Conservation (phyloP, 371 early-diverging fungal genomes). For the Lichtheimia ornata region DNA sequence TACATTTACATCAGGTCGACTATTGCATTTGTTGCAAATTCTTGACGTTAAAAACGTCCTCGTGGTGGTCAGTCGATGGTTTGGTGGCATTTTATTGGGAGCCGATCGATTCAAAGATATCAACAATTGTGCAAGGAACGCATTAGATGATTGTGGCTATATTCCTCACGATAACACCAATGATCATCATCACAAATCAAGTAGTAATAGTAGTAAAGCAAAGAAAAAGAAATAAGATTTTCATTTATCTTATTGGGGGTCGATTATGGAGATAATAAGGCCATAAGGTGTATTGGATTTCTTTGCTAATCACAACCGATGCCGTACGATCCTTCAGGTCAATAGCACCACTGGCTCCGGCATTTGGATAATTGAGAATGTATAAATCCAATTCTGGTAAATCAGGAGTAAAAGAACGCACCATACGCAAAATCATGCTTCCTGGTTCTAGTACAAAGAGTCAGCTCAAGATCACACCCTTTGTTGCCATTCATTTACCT, state of each 20-base stretch:
- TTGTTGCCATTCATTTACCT: slow-evolving; percentile 23
- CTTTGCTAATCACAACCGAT: slow-evolving; percentile 1
- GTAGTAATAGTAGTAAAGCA: background rate
- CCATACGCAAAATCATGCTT: slow-evolving; percentile 31
- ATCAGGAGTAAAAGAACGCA: slow-evolving; percentile 51
- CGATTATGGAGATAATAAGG: background rate
- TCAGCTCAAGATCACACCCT: background rate
- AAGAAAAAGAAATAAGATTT: background rate
- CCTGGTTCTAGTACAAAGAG: slow-evolving; percentile 22
- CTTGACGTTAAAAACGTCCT: slow-evolving; percentile 73
- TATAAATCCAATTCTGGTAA: slow-evolving; percentile 45
- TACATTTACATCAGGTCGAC: slow-evolving; percentile 43
- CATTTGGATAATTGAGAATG: slow-evolving; percentile 40
- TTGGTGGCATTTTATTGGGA: slow-evolving; percentile 84
- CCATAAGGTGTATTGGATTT: background rate
- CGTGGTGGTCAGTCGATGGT: slow-evolving; percentile 90
- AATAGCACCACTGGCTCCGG: background rate
- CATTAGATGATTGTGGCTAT: slow-evolving; percentile 68
- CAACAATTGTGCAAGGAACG: slow-evolving; percentile 77
- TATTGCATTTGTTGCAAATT: slow-evolving; percentile 78
- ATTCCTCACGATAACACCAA: slow-evolving; percentile 33
- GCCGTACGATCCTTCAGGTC: background rate
- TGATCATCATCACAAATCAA: background rate
- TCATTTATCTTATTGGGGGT: background rate
- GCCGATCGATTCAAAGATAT: slow-evolving; percentile 91